Conservation (phyloP, 2,329 filamentous ascomycete genomes). For the Ceratocystiopsis brevicomis region DNA sequence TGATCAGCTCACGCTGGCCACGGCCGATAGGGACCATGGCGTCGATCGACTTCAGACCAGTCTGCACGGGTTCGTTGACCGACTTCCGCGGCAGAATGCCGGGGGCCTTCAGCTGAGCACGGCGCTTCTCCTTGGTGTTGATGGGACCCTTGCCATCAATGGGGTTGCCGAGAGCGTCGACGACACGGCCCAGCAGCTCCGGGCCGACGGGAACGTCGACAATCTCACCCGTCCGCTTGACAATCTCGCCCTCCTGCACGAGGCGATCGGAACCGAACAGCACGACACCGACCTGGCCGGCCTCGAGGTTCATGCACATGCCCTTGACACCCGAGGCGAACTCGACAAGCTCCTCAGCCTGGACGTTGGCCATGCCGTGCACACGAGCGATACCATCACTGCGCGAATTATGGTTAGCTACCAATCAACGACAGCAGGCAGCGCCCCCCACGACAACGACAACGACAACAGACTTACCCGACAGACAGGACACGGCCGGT, state of each 20-base stretch:
- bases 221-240: slow-evolving; percentile 99
- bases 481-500: slow-evolving; percentile 97
- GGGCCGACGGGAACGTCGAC: slow-evolving; percentile 90
- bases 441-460: not conserved
- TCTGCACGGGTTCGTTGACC: slow-evolving; percentile 98
- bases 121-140: slow-evolving; percentile 77
- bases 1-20: slow-evolving; percentile 99
- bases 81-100: slow-evolving; percentile 94
- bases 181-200: slow-evolving; percentile 90
- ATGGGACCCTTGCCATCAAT: slow-evolving; percentile 98
- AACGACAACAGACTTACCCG: slow-evolving; percentile 51
- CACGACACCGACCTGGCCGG: slow-evolving; percentile 99
- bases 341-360: slow-evolving; percentile 99
- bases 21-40: slow-evolving; percentile 99
- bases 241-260: slow-evolving; percentile 97
- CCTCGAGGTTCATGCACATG: slow-evolving; percentile 99
- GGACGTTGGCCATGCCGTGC: slow-evolving; percentile 98
- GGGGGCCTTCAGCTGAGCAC: slow-evolving; percentile 97
- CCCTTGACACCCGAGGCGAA: slow-evolving; percentile 99
- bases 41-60: slow-evolving; percentile 96
- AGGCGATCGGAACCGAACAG: slow-evolving; percentile 99
- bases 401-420: slow-evolving; percentile 16
- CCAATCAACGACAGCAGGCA: too few species aligned
- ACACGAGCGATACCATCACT: slow-evolving; percentile 99
- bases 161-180: slow-evolving; percentile 96